Base-by-base conservation (phyloP, 2,329 filamentous ascomycete genomes). In the Colletotrichum sp. region DNA sequence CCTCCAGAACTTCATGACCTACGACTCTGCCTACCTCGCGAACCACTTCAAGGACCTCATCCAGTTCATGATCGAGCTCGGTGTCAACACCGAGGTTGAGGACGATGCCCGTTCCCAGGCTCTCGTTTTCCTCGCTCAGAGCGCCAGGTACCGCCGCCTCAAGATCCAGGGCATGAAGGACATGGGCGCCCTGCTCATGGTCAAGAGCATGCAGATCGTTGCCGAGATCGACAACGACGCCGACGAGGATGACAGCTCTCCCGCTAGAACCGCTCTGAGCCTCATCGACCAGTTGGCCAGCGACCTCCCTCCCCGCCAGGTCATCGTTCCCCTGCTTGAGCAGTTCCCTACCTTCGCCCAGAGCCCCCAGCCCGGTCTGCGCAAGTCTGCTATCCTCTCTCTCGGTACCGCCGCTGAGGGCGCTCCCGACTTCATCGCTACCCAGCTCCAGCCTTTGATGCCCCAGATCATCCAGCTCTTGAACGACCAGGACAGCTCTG, bases 371-470 rank as follows among this genome's bases (percentile, higher is more conserved):
- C 91, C 96, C 44, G 93, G 95, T 80, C 94, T 94, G 87, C 93
- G 96, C 76, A 95, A 96, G 85, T 96, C 96, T 71, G 96, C 95
- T 85, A 97, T 99, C 82, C 90, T 99, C 77, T 94, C 96, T 65
- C 91, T 99, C 7, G 96, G 96, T 75, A 98, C 96, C 88, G 96
- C 95, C 80, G 96, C 98, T 69, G 97, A 99, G 88, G 97, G 97
- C 80, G 96, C 97, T 34, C 97, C 97, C 18, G 97, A 99, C 85
- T 99, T 99, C 86, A 96, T 99, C 82, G 95, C 95, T 78, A 98
- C 96, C 24, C 97, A 99, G 86, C 92, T 99, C 77, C 90, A 94
- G 81, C 91, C 94, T 79, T 94, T 99, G 79, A 92, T 99, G 84
- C 97, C 97, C 65, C 90, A 95, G 80, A 93, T 99, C 75, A 90